These are phyloP conservation scores for Psidium guajava DNA, from an alignment of 345 rosid genomes.

Conservation along the genomic window DNA sequence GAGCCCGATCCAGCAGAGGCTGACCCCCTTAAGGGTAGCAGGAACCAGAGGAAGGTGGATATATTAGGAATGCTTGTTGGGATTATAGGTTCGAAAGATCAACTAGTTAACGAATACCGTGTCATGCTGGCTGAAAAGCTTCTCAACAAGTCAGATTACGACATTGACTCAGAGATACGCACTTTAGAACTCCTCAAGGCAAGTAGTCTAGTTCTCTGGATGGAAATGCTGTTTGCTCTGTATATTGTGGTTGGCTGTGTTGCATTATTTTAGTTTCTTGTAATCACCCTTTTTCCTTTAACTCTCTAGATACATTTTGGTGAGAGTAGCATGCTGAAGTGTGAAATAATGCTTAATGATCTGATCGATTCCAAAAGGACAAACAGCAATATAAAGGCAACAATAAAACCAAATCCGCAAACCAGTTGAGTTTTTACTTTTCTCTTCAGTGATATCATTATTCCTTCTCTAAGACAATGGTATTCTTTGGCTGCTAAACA, in stretches of 20 bases:
- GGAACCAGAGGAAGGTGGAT: constrained; percentile 77
- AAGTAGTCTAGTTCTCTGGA: constrained; percentile 3
- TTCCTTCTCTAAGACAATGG: not conserved
- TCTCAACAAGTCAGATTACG: constrained; percentile 89
- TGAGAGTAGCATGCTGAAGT: constrained; percentile 90
- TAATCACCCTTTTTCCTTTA: not conserved
- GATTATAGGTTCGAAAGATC: constrained; percentile 93
- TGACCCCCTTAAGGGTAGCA: constrained; percentile 79
- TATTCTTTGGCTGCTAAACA: not conserved
- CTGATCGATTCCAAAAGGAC: constrained; percentile 94
- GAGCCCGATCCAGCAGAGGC: constrained; percentile 97
- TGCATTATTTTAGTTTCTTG: not conserved
- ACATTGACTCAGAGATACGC: constrained; percentile 84
- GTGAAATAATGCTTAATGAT: constrained; percentile 98
- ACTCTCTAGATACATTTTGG: constrained; percentile 81
- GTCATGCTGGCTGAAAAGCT: constrained; percentile 97
- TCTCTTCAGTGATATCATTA: not conserved
- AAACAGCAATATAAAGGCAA: constrained; percentile 69
- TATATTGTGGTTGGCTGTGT: not conserved
- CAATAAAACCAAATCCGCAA: constrained; percentile 35
- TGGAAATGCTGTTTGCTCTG: not conserved
- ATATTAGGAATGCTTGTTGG: constrained; percentile 90
- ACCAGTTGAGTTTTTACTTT: constrained; percentile 22
- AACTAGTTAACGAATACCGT: constrained; percentile 87
- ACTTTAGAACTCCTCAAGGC: constrained; percentile 98